These are phyloP conservation scores for Leishmania guyanensis DNA, from an alignment of 208 protist genomes.

Conservation along the genomic window DNA sequence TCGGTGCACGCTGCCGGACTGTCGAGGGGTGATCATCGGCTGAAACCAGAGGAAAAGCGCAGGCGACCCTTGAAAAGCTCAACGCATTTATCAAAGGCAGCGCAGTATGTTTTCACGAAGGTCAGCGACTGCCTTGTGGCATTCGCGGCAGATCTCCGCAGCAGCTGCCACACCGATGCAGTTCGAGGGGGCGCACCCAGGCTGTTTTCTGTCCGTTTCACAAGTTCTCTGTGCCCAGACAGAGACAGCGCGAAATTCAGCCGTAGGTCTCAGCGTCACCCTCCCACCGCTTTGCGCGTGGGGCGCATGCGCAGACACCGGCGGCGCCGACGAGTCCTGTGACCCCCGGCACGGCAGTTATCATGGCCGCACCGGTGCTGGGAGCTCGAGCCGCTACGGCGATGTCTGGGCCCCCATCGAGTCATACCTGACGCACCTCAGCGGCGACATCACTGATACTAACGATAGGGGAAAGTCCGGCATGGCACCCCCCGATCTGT, in stretches of 20 bases:
- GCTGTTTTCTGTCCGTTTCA: slow-evolving; percentile 5
- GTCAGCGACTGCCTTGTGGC: background rate
- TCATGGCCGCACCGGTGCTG: background rate
- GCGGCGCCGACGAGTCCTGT: background rate
- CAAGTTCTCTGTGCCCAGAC: background rate
- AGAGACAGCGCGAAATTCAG: background rate
- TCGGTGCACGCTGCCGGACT: background rate
- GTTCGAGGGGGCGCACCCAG: background rate
- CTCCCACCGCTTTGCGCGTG: slow-evolving; percentile 54
- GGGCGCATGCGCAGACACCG: slow-evolving; percentile 3
- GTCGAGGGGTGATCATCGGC: background rate
- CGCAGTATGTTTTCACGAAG: background rate
- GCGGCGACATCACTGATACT: background rate
- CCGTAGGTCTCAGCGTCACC: slow-evolving; percentile 43
- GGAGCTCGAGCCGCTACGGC: slow-evolving; percentile 8
- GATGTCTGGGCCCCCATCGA: slow-evolving; percentile 29
- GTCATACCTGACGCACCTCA: slow-evolving; percentile 23
- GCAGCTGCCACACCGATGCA: background rate
- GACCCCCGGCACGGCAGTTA: background rate
- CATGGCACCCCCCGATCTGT: background rate
- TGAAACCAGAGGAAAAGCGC: too few relatives aligned
- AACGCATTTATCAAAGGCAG: background rate
- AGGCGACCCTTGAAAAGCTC: background rate
- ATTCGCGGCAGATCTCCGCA: background rate
- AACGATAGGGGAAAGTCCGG: background rate